Evolutionary conservation across 345 rosid species (phyloP), one percentile per base, ranked within the genome.

Genomic region (Eucalyptus tenuipes): DNA sequence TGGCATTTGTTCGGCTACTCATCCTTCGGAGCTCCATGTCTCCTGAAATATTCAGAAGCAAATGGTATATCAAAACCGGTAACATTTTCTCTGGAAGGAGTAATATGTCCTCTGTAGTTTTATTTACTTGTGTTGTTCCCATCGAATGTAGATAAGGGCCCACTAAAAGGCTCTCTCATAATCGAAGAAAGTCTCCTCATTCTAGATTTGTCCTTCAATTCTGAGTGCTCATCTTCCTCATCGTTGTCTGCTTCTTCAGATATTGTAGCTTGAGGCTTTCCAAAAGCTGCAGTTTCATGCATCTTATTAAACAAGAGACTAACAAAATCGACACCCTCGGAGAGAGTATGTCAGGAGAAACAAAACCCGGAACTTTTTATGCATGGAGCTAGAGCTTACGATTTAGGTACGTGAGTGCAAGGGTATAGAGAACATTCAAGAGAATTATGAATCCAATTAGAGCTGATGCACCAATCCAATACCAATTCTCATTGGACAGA

Each of bases 381-480:
- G 40, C 37, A 25, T 33, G 22, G 49, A 53, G 52, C 20, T 40
- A 14, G 52, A 86, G 89, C 98, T 94, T 90, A 98, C 99, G 95
- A 89, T 87, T 93, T 31, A 97, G 91, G 91, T 92, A 96, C 86
- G 91, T 91, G 49, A 98, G 96, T 33, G 97, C 90, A 7, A 97
- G 53, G 85, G 97, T 98, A 87, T 95, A 93, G 49, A 98, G 94
- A 91, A 95, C 90, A 90, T 96, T 98, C 91, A 95, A 94, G 90
- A 98, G 93, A 86, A 98, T 85, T 10, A 80, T 87, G 91, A 97
- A 97, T 18, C 96, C 98, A 1, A 94, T 20, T 81, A 94, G 91
- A 68, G 93, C 96, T 88, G 90, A 96, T 20, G 90, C 94, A 5
- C 98, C 97, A 84, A 95, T 95, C 99, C 98, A 97, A 86, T 92